phyloP scores from a whole-genome alignment of 2,329 filamentous ascomycete species.

The Fusarium solani-melongenae region DNA sequence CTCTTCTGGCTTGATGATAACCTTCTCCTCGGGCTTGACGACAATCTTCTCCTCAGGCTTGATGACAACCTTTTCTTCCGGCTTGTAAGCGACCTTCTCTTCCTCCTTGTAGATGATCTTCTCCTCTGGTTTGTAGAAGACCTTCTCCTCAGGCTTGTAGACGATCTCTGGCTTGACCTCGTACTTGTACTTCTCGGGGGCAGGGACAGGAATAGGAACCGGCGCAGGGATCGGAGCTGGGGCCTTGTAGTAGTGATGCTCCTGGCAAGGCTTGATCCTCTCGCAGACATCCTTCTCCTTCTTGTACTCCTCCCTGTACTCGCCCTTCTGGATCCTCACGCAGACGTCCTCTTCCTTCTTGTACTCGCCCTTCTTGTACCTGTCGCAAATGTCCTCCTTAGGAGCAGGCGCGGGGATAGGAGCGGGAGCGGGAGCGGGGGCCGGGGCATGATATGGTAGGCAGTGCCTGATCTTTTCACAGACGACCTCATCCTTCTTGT shows the following conservation, averaged over 20 bases:
- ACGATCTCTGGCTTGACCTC: background rate
- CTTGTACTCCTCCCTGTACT: background rate
- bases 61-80: background rate
- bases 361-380: background rate
- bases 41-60: background rate
- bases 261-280: background rate
- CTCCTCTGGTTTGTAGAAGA: background rate
- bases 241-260: background rate
- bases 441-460: background rate
- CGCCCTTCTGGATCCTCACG: background rate
- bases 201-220: slow-evolving; percentile 10
- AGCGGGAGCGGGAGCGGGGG: background rate
- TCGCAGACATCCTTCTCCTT: background rate
- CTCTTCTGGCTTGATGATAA: background rate
- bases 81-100: background rate
- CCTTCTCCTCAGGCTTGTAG: background rate
- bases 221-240: background rate
- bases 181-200: background rate
- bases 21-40: background rate
- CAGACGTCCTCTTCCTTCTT: background rate
- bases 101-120: background rate
- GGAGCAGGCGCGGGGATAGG: slow-evolving; percentile 2
- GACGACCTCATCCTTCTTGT: background rate
- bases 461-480: background rate
- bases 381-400: background rate